Evolutionary conservation across 2,329 filamentous ascomycete genomes (phyloP).

Genomic region (Hypoxylon sp.): DNA sequence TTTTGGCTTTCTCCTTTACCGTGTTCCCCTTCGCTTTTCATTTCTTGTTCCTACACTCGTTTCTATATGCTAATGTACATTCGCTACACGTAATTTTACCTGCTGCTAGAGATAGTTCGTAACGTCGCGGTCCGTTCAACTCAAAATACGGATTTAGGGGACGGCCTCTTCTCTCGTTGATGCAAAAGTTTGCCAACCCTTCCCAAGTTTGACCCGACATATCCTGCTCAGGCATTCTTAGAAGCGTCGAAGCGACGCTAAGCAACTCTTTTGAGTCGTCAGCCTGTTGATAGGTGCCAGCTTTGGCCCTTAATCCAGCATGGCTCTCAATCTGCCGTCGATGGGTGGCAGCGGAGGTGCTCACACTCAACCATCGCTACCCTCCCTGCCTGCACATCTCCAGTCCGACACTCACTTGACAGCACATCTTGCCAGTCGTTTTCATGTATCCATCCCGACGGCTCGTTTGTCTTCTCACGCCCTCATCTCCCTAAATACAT

Average conservation of each 20-base stretch:
- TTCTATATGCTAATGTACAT: constrained; percentile 46
- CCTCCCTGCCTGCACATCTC: constrained; percentile 86
- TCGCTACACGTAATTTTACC: constrained; percentile 45
- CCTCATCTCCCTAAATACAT: constrained; percentile 93
- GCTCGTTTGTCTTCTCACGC: constrained; percentile 92
- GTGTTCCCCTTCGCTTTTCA: constrained; percentile 44
- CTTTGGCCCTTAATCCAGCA: constrained; percentile 60
- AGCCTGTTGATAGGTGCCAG: constrained; percentile 49
- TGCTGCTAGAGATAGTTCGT: constrained; percentile 26
- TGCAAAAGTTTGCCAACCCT: constrained; percentile 29
- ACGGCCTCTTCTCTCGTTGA: constrained; percentile 29
- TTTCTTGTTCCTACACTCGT: constrained; percentile 50
- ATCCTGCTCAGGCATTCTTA: constrained; percentile 8
- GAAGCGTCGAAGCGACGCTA: constrained; percentile 35
- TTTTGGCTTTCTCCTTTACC: constrained; percentile 44
- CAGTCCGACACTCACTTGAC: constrained; percentile 85
- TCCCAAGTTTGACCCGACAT: constrained; percentile 14
- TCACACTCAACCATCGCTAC: constrained; percentile 88
- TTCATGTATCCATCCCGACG: constrained; percentile 91
- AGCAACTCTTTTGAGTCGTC: constrained; percentile 41
- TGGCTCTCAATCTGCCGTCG: constrained; percentile 73
- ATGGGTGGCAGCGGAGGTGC: constrained; percentile 69
- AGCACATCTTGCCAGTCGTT: constrained; percentile 87
- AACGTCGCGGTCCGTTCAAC: constrained; percentile 7
- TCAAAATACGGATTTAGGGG: constrained; percentile 16